Evolutionary conservation across 2,329 filamentous ascomycete species (phyloP), one percentile per base, ranked within the genome.

Genomic region (Elsinoe fawcettii): DNA sequence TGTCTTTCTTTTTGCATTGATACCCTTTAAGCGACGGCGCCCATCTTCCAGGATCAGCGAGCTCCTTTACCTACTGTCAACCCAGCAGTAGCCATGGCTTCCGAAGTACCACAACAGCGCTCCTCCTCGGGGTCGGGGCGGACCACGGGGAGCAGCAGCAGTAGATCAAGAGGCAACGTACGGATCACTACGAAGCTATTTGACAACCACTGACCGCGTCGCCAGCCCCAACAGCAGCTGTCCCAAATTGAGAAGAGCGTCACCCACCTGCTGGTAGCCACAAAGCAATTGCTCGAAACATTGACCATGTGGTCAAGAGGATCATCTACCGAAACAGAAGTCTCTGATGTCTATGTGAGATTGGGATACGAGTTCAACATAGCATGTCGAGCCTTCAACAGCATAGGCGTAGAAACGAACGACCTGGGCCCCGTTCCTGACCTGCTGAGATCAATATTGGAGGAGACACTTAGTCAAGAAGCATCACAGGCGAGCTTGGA

Each of bases 191-290:
- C 8, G 7, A 20, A 9, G 20, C 2, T 18, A 30, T 30, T 12
- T 12, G 12, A 20, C 18, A 1, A 7, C n/a, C 16, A 25, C 49
- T 53, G 18, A 53, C 27, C 32, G 25, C 11, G 37, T 30, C 36
- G 64, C 62, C 67, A 87, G 86, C 77, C 83, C 73, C 76, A 84
- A 76, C 77, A 88, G 77, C 78, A 89, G 64, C 81, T 99, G 64
- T 96, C 92, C 55, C 92, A 96, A 72, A 99, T 99, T 73, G 93
- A 99, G 77, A 97, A 96, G 77, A 96, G 91, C 70, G 93, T 99
- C 62, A 96, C 92, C 9, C 93, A 99, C 70, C 86, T 99, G 44
- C 84, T 99, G 34, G 92, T 99, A 63, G 93, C 93, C 34, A 99
- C 93, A 32, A 99, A 99, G 71, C 91, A 97, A 73, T 84, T 99